phyloP scores from a whole-genome alignment of 2,329 filamentous ascomycete species.

The Calonectria pteridis region DNA sequence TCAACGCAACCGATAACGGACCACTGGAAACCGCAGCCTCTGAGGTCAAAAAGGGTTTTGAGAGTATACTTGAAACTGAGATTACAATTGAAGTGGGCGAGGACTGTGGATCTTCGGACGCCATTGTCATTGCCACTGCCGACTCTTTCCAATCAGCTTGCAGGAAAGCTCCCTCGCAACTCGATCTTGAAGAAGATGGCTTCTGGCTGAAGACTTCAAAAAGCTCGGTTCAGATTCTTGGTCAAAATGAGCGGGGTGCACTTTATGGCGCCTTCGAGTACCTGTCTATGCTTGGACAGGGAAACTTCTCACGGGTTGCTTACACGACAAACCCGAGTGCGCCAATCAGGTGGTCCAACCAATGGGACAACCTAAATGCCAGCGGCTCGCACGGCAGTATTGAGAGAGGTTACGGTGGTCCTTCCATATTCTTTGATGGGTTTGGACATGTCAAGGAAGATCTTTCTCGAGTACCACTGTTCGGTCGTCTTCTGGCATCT shows the following conservation, averaged over 20 bases:
- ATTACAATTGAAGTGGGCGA: constrained; percentile 49
- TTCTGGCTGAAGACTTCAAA: constrained; percentile 68
- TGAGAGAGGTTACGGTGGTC: constrained; percentile 76
- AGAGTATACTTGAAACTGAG: constrained; percentile 66
- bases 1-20: constrained; percentile 66
- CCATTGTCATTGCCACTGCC: constrained; percentile 29
- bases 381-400: constrained; percentile 62
- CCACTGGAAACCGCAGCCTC: constrained; percentile 71
- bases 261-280: constrained; percentile 79
- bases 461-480: constrained; percentile 70
- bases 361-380: constrained; percentile 79
- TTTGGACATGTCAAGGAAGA: constrained; percentile 67
- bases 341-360: constrained; percentile 77
- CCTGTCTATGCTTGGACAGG: constrained; percentile 72
- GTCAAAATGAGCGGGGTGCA: constrained; percentile 74
- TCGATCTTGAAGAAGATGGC: constrained; percentile 65
- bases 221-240: constrained; percentile 67
- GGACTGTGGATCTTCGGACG: background rate
- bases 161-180: background rate
- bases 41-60: constrained; percentile 70
- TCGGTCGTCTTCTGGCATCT: constrained; percentile 75
- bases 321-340: constrained; percentile 68
- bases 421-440: constrained; percentile 74
- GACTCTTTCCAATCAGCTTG: constrained; percentile 28
- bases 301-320: constrained; percentile 60